Evolutionary conservation across 2,329 filamentous ascomycete genomes (phyloP).

Genomic region (Cladosporium sp.): DNA sequence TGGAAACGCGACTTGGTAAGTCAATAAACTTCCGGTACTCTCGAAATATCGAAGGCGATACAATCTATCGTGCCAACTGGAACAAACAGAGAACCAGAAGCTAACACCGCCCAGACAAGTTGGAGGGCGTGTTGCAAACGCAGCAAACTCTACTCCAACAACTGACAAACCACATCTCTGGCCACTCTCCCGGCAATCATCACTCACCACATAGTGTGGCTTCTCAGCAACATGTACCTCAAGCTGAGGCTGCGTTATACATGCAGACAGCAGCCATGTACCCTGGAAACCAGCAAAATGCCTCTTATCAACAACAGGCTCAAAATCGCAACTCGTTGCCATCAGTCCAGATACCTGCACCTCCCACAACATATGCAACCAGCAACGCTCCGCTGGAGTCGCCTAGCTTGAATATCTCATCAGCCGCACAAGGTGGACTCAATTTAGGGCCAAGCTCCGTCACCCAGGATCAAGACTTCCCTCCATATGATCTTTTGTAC

Average conservation of each 20-base stretch:
- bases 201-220: slow-evolving; percentile 25
- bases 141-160: slow-evolving; percentile 51
- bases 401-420: slow-evolving; percentile 56
- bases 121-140: slow-evolving; percentile 45
- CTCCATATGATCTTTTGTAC: slow-evolving; percentile 61
- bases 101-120: slow-evolving; percentile 41
- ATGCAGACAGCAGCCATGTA: slow-evolving; percentile 46
- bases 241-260: slow-evolving; percentile 48
- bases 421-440: slow-evolving; percentile 22
- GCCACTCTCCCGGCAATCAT: slow-evolving; percentile 2
- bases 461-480: slow-evolving; percentile 51
- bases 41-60: not conserved
- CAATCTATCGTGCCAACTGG: not conserved
- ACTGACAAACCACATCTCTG: slow-evolving; percentile 34
- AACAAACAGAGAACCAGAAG: not conserved
- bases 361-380: slow-evolving; percentile 33
- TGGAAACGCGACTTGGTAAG: slow-evolving; percentile 60
- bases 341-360: slow-evolving; percentile 23
- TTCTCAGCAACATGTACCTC: slow-evolving; percentile 42
- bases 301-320: slow-evolving; percentile 29
- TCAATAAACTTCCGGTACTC: not conserved
- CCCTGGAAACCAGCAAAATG: slow-evolving; percentile 27
- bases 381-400: slow-evolving; percentile 54
- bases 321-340: slow-evolving; percentile 25
- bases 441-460: slow-evolving; percentile 24